Conservation (phyloP, 805 yeast species). For the Millerozyma miso region DNA sequence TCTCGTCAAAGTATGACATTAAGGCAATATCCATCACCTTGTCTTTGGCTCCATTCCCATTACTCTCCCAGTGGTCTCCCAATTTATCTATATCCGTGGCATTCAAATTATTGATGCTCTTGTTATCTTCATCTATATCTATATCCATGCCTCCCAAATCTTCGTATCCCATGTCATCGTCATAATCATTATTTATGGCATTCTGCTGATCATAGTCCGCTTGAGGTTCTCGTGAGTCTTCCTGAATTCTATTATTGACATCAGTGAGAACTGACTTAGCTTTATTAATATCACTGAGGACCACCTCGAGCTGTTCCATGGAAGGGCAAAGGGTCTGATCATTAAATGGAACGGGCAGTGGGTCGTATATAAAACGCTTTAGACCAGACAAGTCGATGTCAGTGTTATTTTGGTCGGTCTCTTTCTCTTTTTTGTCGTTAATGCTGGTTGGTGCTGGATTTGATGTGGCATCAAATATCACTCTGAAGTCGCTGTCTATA, state of each 20-base stretch:
- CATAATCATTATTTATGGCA: constrained; percentile 20
- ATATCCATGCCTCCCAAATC: constrained; percentile 21
- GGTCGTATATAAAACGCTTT: constrained; percentile 17
- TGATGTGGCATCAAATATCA: constrained; percentile 13
- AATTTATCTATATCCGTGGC: constrained; percentile 5
- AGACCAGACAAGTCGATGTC: constrained; percentile 17
- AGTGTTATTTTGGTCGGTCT: constrained; percentile 12
- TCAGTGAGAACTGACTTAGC: constrained; percentile 44
- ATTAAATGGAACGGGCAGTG: constrained; percentile 15
- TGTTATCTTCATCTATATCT: constrained; percentile 11
- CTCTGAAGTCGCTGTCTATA: constrained; percentile 21
- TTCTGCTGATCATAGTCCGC: constrained; percentile 4
- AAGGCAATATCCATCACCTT: constrained; percentile 48
- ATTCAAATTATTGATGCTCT: constrained; percentile 5
- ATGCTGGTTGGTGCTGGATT: background rate
- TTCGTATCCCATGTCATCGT: constrained; percentile 10
- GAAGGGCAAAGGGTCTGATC: constrained; percentile 63
- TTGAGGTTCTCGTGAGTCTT: constrained; percentile 4
- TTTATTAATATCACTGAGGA: constrained; percentile 49
- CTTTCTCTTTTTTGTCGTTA: background rate
- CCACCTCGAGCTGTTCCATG: constrained; percentile 53
- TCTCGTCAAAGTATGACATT: constrained; percentile 77
- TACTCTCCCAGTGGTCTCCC: background rate
- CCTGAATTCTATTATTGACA: constrained; percentile 32
- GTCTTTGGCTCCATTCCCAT: background rate